phyloP scores from a whole-genome alignment of 2,329 filamentous ascomycete species.

The Alternaria angustiovoidea region DNA sequence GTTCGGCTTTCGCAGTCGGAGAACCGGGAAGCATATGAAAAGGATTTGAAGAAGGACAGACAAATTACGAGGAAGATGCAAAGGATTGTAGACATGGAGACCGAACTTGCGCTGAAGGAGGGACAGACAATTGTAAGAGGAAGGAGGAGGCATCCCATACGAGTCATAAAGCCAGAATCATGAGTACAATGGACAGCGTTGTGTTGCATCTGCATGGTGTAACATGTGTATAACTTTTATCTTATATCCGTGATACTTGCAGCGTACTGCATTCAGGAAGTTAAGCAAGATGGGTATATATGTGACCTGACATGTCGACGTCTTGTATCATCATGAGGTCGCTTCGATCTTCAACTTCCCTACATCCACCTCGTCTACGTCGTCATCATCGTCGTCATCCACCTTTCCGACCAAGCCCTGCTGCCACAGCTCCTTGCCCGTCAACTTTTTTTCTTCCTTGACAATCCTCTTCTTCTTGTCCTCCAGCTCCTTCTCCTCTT shows the following conservation, averaged over 20 bases:
- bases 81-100: slow-evolving; percentile 59
- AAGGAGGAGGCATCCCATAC: slow-evolving; percentile 34
- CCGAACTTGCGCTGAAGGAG: slow-evolving; percentile 53
- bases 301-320: slow-evolving; percentile 3
- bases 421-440: slow-evolving; percentile 63
- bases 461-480: slow-evolving; percentile 58
- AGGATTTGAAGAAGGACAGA: slow-evolving; percentile 37
- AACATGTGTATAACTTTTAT: background rate
- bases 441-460: slow-evolving; percentile 82
- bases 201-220: background rate
- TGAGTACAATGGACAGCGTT: background rate
- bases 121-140: slow-evolving; percentile 41
- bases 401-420: slow-evolving; percentile 65
- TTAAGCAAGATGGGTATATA: slow-evolving; percentile 31
- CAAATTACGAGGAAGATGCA: slow-evolving; percentile 54
- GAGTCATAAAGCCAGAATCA: slow-evolving; percentile 23
- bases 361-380: slow-evolving; percentile 61
- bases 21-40: slow-evolving; percentile 28
- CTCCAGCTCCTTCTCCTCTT: slow-evolving; percentile 76
- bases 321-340: slow-evolving; percentile 24
- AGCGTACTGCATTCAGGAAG: background rate
- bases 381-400: slow-evolving; percentile 68
- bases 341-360: slow-evolving; percentile 58
- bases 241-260: background rate
- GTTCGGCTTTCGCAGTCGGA: slow-evolving; percentile 27